Evolutionary conservation across 2,329 filamentous ascomycete species (phyloP).

Genomic region (Phaeosphaeriaceae sp.): DNA sequence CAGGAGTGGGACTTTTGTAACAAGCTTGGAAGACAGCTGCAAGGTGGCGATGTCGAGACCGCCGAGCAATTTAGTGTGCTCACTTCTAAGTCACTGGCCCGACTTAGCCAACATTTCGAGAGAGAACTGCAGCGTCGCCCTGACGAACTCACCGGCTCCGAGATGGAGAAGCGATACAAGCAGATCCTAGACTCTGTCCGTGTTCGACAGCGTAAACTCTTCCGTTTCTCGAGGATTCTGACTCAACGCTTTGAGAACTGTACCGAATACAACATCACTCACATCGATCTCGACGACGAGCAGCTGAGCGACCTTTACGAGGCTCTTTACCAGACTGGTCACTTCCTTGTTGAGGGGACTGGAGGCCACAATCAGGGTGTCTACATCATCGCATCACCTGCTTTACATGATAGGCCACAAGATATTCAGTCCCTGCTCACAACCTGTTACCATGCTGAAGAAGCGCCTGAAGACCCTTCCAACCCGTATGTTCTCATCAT

Average conservation of each 20-base stretch:
- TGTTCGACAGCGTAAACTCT: slow-evolving; percentile 93
- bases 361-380: slow-evolving; percentile 74
- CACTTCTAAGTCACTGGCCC: slow-evolving; percentile 89
- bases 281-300: slow-evolving; percentile 70
- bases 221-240: slow-evolving; percentile 89
- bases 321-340: slow-evolving; percentile 78
- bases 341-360: slow-evolving; percentile 81
- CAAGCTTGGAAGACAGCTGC: slow-evolving; percentile 87
- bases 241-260: slow-evolving; percentile 96
- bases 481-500: slow-evolving; percentile 88
- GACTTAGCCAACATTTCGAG: slow-evolving; percentile 90
- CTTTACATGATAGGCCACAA: slow-evolving; percentile 74
- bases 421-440: slow-evolving; percentile 88
- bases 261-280: slow-evolving; percentile 89
- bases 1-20: slow-evolving; percentile 99
- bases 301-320: slow-evolving; percentile 80
- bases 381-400: slow-evolving; percentile 84
- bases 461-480: slow-evolving; percentile 72
- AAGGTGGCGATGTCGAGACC: slow-evolving; percentile 93
- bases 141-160: slow-evolving; percentile 76
- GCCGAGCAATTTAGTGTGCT: slow-evolving; percentile 95
- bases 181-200: slow-evolving; percentile 93
- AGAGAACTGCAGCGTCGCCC: slow-evolving; percentile 84
- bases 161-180: slow-evolving; percentile 98
- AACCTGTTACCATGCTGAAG: slow-evolving; percentile 75